phyloP scores from a whole-genome alignment of 306 rosid species.

The Prunus persica region Prunus_persica_NCBIv2 NC_034009.1:11769501-11770000 shows the following conservation, averaged over 20 bases:
- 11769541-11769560: constrained; percentile 63
- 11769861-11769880: not conserved
- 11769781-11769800: not conserved
- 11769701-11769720: constrained; percentile 26
- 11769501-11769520: constrained; percentile 89
- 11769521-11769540: constrained; percentile 66
- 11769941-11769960: not conserved
- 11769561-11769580: constrained; percentile 79
- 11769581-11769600: constrained; percentile 74
- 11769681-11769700: constrained; percentile 78
- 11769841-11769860: not conserved
- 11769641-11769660: constrained; percentile 59
- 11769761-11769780: not conserved
- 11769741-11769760: not conserved
- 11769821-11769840: constrained; percentile 9
- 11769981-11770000: not conserved
- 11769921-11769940: not conserved
- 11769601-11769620: constrained; percentile 93
- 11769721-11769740: not conserved
- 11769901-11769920: not conserved
- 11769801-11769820: constrained; percentile 2
- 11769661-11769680: constrained; percentile 81
- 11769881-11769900: not conserved
- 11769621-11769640: constrained; percentile 91
- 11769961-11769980: not conserved